phyloP scores from a whole-genome alignment of 441 rosid species.

The Adansonia madagascariensis region DNA sequence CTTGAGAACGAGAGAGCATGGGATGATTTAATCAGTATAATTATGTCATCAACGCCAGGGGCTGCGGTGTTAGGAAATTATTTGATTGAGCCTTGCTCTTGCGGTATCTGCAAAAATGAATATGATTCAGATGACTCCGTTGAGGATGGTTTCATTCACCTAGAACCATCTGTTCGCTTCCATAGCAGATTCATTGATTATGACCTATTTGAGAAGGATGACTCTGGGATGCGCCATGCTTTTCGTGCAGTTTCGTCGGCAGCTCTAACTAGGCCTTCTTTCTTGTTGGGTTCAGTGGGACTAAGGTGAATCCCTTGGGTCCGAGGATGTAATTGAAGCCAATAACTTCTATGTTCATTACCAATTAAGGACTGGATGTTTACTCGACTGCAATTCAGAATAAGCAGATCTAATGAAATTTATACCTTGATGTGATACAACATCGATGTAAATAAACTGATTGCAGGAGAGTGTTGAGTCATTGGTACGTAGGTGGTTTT shows the following conservation, averaged over 20 bases:
- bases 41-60: slow-evolving; percentile 66
- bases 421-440: too few relatives aligned
- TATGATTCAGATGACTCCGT: slow-evolving; percentile 62
- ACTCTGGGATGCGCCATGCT: slow-evolving; percentile 37
- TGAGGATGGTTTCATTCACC: slow-evolving; percentile 43
- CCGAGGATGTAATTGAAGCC: slow-evolving; percentile 46
- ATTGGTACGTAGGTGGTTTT: too few relatives aligned
- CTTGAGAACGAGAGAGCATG: slow-evolving; percentile 57
- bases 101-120: slow-evolving; percentile 13
- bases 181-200: slow-evolving; percentile 23
- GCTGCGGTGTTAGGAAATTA: slow-evolving; percentile 66
- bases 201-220: slow-evolving; percentile 46
- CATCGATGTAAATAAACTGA: too few relatives aligned
- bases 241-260: slow-evolving; percentile 44
- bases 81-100: slow-evolving; percentile 60
- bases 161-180: slow-evolving; percentile 45
- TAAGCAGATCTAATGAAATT: too few relatives aligned
- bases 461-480: too few relatives aligned
- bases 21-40: slow-evolving; percentile 62
- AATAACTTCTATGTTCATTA: slow-evolving; percentile 28
- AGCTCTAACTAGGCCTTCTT: slow-evolving; percentile 37
- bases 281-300: slow-evolving; percentile 33
- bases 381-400: too few relatives aligned
- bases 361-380: too few relatives aligned
- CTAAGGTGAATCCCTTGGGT: slow-evolving; percentile 44